Evolutionary conservation across 2,329 filamentous ascomycete genomes (phyloP).

Genomic region (Monosporascus sp.): DNA sequence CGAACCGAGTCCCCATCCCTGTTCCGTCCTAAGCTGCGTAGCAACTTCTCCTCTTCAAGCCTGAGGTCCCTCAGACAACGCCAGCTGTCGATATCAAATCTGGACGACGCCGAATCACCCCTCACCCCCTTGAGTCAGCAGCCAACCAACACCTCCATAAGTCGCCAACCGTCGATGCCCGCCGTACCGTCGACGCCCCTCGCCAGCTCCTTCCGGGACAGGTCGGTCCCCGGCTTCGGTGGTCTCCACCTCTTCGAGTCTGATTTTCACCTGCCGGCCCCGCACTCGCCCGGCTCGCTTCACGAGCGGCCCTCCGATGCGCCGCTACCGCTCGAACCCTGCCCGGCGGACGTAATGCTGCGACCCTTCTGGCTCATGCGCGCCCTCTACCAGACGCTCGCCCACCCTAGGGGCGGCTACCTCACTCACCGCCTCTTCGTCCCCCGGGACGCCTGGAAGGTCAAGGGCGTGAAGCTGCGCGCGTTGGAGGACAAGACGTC

Average conservation of each 20-base stretch:
- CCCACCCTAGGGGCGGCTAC: conserved; percentile 87
- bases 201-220: conserved; percentile 55
- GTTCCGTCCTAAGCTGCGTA: conserved; percentile 46
- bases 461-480: conserved; percentile 89
- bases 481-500: conserved; percentile 89
- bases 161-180: conserved; percentile 52
- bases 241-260: conserved; percentile 80
- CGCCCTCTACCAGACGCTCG: conserved; percentile 85
- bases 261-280: conserved; percentile 62
- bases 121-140: conserved; percentile 68
- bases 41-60: conserved; percentile 67
- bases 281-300: conserved; percentile 57
- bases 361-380: conserved; percentile 98
- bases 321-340: conserved; percentile 80
- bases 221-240: conserved; percentile 50
- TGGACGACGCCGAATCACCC: conserved; percentile 65
- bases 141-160: conserved; percentile 44
- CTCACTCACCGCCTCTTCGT: conserved; percentile 88
- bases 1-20: conserved; percentile 50
- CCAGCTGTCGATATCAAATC: conserved; percentile 62
- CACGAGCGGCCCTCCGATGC: conserved; percentile 57
- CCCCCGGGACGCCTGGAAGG: conserved; percentile 86
- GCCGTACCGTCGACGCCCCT: conserved; percentile 60
- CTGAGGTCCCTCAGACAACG: conserved; percentile 67
- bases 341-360: conserved; percentile 82